A percentile compares a stretch with the other conserved stretches of the same genome.
Evolutionary conservation across 2,329 filamentous ascomycete genomes (phyloP).

Genomic region (Fusarium drepaniforme): DNA sequence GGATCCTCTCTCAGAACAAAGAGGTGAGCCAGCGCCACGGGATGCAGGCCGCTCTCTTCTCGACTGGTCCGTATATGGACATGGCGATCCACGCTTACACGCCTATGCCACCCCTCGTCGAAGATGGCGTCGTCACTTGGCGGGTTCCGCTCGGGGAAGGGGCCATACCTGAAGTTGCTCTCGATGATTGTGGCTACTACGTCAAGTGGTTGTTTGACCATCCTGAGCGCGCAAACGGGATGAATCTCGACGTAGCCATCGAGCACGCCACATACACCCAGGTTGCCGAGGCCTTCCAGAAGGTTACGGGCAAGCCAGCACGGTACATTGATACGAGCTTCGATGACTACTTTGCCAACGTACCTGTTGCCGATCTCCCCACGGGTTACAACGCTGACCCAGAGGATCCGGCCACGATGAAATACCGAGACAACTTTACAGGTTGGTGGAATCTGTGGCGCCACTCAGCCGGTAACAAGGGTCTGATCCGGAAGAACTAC

Average conservation of each 20-base stretch:
- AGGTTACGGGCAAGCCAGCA: not conserved
- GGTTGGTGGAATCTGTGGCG: slow-evolving; percentile 3
- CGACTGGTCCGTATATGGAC: not conserved
- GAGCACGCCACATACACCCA: not conserved
- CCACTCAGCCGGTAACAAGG: not conserved
- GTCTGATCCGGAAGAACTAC: not conserved
- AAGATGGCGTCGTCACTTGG: not conserved
- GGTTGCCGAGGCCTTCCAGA: not conserved
- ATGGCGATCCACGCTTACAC: not conserved
- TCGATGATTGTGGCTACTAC: not conserved
- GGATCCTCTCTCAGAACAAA: not conserved
- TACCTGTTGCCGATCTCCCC: not conserved
- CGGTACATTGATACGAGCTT: not conserved
- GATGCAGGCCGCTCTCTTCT: not conserved
- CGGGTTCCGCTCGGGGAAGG: not conserved
- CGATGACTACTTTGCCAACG: not conserved
- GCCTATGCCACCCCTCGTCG: not conserved
- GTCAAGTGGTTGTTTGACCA: slow-evolving; percentile 3
- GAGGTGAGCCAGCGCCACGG: not conserved
- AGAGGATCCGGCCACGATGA: not conserved
- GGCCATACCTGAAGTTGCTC: not conserved
- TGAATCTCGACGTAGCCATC: not conserved
- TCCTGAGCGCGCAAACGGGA: not conserved
- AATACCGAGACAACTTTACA: not conserved
- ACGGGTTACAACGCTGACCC: not conserved